phyloP scores from a whole-genome alignment of 352 stramenopile species.

The Sclerospora graminicola region DNA sequence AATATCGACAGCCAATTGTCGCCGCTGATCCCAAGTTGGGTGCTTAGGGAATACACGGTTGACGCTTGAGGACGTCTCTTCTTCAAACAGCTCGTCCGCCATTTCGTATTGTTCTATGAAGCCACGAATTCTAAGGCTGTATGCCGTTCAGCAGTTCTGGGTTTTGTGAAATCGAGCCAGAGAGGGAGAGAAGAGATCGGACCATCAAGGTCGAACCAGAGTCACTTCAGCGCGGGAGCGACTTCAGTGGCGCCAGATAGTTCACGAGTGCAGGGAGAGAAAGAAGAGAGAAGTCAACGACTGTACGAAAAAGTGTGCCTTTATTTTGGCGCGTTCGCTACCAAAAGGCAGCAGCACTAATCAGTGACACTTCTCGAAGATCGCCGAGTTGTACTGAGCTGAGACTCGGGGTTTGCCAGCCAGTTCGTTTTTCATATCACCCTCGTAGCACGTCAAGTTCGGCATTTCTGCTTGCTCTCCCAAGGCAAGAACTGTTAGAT shows the following conservation, averaged over 20 bases:
- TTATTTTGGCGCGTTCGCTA: background rate
- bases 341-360: too few relatives aligned
- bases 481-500: conserved; percentile 3
- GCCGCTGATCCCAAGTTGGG: conserved; percentile 62
- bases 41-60: conserved; percentile 14
- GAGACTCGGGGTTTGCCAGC: conserved; percentile 6
- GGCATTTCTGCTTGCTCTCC: background rate
- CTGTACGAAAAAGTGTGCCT: conserved; percentile 14
- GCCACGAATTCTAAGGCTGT: background rate
- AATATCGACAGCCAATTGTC: conserved; percentile 52
- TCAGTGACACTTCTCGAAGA: background rate
- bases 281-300: conserved; percentile 18
- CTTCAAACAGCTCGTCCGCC: conserved; percentile 20
- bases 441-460: too few relatives aligned
- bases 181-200: conserved; percentile 11
- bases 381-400: conserved; percentile 8
- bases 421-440: background rate
- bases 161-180: conserved; percentile 13
- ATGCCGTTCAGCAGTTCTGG: conserved; percentile 1
- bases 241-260: background rate
- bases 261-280: conserved; percentile 13
- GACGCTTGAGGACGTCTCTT: conserved; percentile 8
- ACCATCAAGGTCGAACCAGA: conserved; percentile 6
- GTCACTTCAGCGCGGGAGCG: background rate
- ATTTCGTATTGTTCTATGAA: background rate